Evolutionary conservation across 1,284 basidiomycete species (phyloP), one percentile per base, ranked within the genome.

Genomic region (Pyrrhoderma noxium): DNA sequence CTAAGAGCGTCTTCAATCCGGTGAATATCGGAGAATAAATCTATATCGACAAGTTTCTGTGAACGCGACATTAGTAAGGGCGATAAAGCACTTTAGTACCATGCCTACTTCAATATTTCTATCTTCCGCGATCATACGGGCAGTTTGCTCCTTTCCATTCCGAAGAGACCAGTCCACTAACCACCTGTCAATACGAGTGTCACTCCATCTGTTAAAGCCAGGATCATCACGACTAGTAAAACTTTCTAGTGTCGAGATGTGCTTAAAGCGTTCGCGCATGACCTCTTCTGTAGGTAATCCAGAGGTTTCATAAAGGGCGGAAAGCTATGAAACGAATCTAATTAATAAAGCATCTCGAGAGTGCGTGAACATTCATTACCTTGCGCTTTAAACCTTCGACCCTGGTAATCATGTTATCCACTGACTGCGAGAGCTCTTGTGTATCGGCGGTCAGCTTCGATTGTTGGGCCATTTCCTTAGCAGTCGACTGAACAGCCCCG

Each of bases 161-260:
- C 93, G 74, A 38, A 98, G 71, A 42, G 89, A 79, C 82, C 93
- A 95, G 65, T 99, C 95, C 1, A 93, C 85, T 23, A 99, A 72
- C 83, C 94, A 96, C 55, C 95, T 71, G 62, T 94, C 87, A 8
- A 98, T 70, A 25, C 93, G 73, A 37, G 75, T 82, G 58, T 88
- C 82, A 14, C 83, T 79, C 90, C 90, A 95, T 42, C 79, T 71
- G 14, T 73, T 71, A 65, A 82, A 88, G 52, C 82, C 80, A 5
- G 78, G 72, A 50, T 75, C 72, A 50, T 67, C 75, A 8, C 74
- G 65, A 48, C 64, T 70, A 52, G 76, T 71, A 50, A 83, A 62
- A 21, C 67, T 66, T 60, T 90, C 85, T 1, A 89, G 62, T 16
- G 69, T 61, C 18, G 76, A 72, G 31, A 92, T 71, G 64, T 90